phyloP scores from a whole-genome alignment of 345 rosid genomes.

The Eucalyptus sp. region DNA sequence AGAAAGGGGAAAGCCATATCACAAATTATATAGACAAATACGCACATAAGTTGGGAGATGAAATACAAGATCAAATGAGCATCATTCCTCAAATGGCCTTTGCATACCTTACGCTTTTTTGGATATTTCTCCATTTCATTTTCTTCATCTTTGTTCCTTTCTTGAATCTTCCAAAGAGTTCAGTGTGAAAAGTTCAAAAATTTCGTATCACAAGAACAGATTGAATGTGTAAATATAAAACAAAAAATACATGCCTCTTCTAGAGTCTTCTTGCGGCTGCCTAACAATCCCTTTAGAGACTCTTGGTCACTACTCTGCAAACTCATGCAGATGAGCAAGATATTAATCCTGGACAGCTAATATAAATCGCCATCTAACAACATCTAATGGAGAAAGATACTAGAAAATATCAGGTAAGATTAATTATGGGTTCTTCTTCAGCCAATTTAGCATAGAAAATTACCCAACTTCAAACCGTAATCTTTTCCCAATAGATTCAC shows the following conservation, averaged over 20 bases:
- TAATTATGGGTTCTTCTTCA: not conserved
- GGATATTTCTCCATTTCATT: conserved; percentile 5
- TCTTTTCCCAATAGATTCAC: not conserved
- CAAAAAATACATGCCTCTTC: conserved; percentile 11
- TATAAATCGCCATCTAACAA: not conserved
- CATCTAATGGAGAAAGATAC: not conserved
- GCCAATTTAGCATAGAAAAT: not conserved
- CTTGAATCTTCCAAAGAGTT: conserved; percentile 3
- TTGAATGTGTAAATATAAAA: not conserved
- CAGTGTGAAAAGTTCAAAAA: not conserved
- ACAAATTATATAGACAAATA: not conserved
- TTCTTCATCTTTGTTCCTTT: conserved; percentile 15
- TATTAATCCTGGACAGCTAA: not conserved
- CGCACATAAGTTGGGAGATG: not conserved
- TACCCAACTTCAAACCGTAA: not conserved
- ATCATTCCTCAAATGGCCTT: not conserved
- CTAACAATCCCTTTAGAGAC: conserved; percentile 41
- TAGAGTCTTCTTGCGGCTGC: conserved; percentile 10
- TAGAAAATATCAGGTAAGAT: not conserved
- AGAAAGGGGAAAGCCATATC: not conserved
- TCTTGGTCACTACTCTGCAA: conserved; percentile 55
- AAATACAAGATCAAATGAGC: not conserved
- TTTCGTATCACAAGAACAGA: not conserved
- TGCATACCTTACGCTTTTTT: conserved; percentile 38
- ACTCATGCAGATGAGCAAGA: not conserved